These are phyloP conservation scores for Cladosporium velox DNA, from an alignment of 2,329 filamentous ascomycete species.

Conservation along the genomic window DNA sequence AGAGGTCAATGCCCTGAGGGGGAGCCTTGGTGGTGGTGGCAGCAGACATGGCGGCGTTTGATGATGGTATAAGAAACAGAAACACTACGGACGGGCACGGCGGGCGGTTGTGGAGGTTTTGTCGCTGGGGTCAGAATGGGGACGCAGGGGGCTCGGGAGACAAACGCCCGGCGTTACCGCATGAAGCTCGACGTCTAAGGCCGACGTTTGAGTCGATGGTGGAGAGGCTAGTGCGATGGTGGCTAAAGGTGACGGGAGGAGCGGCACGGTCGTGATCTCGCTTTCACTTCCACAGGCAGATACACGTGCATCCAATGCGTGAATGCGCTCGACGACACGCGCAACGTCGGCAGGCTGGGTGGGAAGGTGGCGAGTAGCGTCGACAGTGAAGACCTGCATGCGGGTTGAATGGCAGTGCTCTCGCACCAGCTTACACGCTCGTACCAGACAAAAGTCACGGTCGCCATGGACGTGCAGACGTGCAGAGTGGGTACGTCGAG, in stretches of 20 bases:
- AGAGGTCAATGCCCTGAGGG: constrained; percentile 68
- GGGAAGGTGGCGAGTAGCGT: background rate
- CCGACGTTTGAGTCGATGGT: background rate
- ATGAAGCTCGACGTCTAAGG: background rate
- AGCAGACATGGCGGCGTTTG: constrained; percentile 12
- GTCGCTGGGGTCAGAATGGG: background rate
- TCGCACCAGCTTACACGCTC: background rate
- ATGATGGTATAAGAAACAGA: constrained; percentile 30
- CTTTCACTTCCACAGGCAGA: background rate
- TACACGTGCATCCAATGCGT: background rate
- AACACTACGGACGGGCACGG: background rate
- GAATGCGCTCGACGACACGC: background rate
- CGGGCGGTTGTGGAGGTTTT: background rate
- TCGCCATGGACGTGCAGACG: background rate
- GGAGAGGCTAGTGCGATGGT: no score
- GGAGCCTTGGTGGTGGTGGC: constrained; percentile 35
- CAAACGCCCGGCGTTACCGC: no score
- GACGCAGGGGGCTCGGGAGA: background rate
- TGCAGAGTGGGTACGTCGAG: background rate
- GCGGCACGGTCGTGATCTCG: background rate
- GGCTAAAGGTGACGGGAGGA: background rate
- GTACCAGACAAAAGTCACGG: background rate
- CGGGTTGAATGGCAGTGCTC: background rate
- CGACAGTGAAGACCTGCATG: background rate
- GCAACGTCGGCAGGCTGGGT: background rate